Evolutionary conservation across 805 yeast species (phyloP).

Genomic region (Priceomyces medius): DNA sequence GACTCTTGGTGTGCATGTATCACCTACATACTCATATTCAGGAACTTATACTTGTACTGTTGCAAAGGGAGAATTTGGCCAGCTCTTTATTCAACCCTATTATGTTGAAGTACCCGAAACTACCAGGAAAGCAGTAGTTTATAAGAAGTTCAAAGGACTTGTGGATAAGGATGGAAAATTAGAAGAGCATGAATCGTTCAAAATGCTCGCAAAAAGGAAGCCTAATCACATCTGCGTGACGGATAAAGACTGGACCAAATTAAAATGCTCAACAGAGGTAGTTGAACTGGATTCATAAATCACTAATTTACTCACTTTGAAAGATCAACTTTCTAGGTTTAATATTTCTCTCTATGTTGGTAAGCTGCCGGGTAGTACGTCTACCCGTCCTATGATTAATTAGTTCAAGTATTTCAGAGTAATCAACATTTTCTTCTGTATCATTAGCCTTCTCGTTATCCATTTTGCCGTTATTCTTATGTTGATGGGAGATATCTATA

Average conservation of each 20-base stretch:
- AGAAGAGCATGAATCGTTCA: slow-evolving; percentile 7
- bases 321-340: slow-evolving; percentile 41
- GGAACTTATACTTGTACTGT: slow-evolving; percentile 13
- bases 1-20: slow-evolving; percentile 8
- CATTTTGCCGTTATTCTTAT: not conserved
- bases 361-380: slow-evolving; percentile 25
- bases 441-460: not conserved
- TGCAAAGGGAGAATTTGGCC: slow-evolving; percentile 15
- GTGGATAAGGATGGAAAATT: slow-evolving; percentile 5
- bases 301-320: not conserved
- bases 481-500: not conserved
- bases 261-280: slow-evolving; percentile 7
- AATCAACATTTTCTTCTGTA: slow-evolving; percentile 16
- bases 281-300: not conserved
- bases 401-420: slow-evolving; percentile 39
- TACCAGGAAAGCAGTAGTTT: slow-evolving; percentile 5
- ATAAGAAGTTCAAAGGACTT: slow-evolving; percentile 7
- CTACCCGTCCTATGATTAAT: slow-evolving; percentile 44
- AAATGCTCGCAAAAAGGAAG: slow-evolving; percentile 7
- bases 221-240: slow-evolving; percentile 14
- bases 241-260: slow-evolving; percentile 3
- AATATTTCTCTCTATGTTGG: slow-evolving; percentile 28
- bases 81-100: slow-evolving; percentile 14
- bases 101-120: slow-evolving; percentile 12
- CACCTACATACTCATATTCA: slow-evolving; percentile 7